A percentile compares a stretch with the other conserved stretches of the same genome.
Conservation (phyloP, 345 rosid genomes). For the Jatropha curcas region DNA sequence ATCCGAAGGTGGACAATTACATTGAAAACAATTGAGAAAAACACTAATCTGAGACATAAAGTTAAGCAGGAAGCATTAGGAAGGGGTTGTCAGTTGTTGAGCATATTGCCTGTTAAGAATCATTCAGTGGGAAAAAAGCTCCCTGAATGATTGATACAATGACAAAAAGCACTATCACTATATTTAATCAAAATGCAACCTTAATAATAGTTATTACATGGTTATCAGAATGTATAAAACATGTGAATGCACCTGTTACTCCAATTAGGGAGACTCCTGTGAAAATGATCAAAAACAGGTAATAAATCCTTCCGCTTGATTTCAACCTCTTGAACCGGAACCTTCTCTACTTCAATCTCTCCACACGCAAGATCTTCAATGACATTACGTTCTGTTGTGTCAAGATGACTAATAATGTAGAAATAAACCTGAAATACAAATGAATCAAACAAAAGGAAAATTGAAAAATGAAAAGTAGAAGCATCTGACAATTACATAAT, state of each 20-base stretch:
- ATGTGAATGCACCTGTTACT: conserved; percentile 49
- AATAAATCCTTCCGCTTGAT: conserved; percentile 72
- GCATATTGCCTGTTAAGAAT: not conserved
- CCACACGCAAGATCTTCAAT: conserved; percentile 41
- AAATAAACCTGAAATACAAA: conserved; percentile 60
- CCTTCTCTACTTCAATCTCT: conserved; percentile 74
- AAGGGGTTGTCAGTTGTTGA: too few relatives aligned
- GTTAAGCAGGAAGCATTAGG: not conserved
- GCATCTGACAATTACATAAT: conserved; percentile 7
- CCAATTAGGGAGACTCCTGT: conserved; percentile 51
- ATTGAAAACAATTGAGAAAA: not conserved
- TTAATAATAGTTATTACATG: not conserved
- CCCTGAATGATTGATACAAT: not conserved
- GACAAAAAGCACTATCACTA: not conserved
- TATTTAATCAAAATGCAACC: not conserved
- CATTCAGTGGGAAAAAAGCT: not conserved
- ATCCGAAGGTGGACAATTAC: not conserved
- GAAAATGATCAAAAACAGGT: conserved; percentile 80
- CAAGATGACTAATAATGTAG: conserved; percentile 46
- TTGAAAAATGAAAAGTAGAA: not conserved
- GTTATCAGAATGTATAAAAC: not conserved
- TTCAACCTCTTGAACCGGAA: conserved; percentile 68
- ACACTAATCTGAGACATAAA: not conserved
- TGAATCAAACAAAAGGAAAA: conserved; percentile 18
- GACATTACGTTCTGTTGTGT: conserved; percentile 30